These are phyloP conservation scores for Hirschioporus abietinus DNA, from an alignment of 768 basidiomycete species.

Conservation along the genomic window DNA sequence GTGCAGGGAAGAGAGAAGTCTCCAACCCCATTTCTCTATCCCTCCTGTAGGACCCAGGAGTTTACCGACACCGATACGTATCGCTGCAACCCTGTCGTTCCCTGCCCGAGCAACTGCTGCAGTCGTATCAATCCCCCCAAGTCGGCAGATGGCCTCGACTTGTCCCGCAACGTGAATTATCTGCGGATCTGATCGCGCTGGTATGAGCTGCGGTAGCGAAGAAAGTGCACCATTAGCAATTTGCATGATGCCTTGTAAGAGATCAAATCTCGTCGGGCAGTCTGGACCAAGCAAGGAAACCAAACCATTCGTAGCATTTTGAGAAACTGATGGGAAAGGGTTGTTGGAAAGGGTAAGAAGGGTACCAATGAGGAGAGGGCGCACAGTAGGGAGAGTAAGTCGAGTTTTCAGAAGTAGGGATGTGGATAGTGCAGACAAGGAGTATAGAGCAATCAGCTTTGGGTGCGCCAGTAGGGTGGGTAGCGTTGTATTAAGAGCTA, in stretches of 20 bases:
- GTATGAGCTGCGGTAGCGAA: constrained; percentile 66
- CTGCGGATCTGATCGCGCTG: constrained; percentile 66
- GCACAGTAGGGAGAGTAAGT: constrained; percentile 61
- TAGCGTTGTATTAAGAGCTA: constrained; percentile 67
- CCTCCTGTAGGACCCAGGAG: constrained; percentile 78
- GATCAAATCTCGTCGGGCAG: constrained; percentile 37
- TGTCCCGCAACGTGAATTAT: constrained; percentile 63
- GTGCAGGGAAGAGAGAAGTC: constrained; percentile 74
- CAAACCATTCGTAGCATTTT: constrained; percentile 42
- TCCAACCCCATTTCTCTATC: constrained; percentile 92
- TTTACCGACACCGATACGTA: constrained; percentile 49
- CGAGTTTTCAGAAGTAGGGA: constrained; percentile 49
- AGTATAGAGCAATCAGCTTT: constrained; percentile 55
- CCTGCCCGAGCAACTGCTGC: constrained; percentile 13
- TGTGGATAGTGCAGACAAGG: constrained; percentile 51
- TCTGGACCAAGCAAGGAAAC: constrained; percentile 35
- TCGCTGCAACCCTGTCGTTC: constrained; percentile 29
- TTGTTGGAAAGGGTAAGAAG: constrained; percentile 70
- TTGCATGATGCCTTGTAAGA: constrained; percentile 54
- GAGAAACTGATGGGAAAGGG: constrained; percentile 46
- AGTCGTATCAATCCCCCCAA: constrained; percentile 26
- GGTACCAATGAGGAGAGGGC: constrained; percentile 63
- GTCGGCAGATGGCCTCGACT: constrained; percentile 64
- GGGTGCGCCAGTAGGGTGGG: constrained; percentile 69
- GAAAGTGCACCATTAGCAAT: constrained; percentile 61